Evolutionary conservation across 73 alveolate genomes (phyloP), one percentile per base, ranked within the genome.

Genomic region (Paramecium primaurelia): DNA sequence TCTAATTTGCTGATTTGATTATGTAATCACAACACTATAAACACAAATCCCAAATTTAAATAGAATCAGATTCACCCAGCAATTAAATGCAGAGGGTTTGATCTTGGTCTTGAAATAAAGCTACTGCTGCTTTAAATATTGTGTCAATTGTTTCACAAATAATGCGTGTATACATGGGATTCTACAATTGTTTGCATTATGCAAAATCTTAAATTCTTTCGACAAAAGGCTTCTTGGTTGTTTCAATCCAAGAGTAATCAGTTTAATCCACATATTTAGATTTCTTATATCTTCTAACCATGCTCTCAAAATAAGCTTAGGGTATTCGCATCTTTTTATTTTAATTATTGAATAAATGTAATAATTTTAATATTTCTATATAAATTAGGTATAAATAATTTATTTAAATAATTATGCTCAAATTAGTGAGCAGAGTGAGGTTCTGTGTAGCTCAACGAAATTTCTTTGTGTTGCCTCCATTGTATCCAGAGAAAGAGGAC

Each of bases 171-270:
- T 80, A 80, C 20, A 44, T 25, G 4, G 91, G 91, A 80, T 42
- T 47, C 10, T 22, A 26, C 9, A 80, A 25, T 42, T 42, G 64
- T 80, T 34, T 12, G 75, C 91, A 80, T 42, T 42, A 25, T 36
- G 34, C 22, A 80, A 44, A 80, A 26, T 28, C 71, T 32, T 14
- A 26, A 25, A 80, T n/a, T 47, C 58, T 26, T 47, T 80, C 91
- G 25, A 25, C 25, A 40, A 80, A 26, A 44, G 91, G 91, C 30
- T 47, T 80, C 9, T n/a, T 28, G 30, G 45, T 75, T 8, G 26
- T 20, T 42, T 75, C 91, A 42, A 80, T 45, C 91, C 91, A 80
- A 22, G 77, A 26, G 73, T 32, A 80, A 44, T 80, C 91, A 40
- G 47, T 32, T 32, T 0, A 11, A 47, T 80, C 91, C 2, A 5